phyloP scores from a whole-genome alignment of 2,329 filamentous ascomycete species.

The Monosporascus sp. region DNA sequence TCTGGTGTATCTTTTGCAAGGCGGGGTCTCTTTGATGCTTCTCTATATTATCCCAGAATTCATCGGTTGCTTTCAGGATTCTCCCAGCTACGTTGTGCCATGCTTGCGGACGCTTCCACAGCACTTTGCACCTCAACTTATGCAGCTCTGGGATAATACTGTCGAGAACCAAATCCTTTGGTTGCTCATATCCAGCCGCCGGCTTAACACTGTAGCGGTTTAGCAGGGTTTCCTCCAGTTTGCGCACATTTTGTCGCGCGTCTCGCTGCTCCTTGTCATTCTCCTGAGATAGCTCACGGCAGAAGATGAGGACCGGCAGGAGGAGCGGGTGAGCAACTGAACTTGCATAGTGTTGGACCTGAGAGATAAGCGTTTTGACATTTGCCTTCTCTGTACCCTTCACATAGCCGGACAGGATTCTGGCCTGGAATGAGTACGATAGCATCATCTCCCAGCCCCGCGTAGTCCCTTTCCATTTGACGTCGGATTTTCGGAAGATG shows the following conservation, averaged over 20 bases:
- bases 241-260: constrained; percentile 22
- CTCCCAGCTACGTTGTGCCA: constrained; percentile 22
- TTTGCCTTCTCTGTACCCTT: constrained; percentile 24
- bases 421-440: constrained; percentile 22
- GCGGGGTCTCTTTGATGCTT: neutral
- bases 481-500: constrained; percentile 31
- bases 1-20: constrained; percentile 20
- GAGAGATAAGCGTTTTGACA: constrained; percentile 18
- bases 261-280: constrained; percentile 25
- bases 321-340: constrained; percentile 27
- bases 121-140: constrained; percentile 24
- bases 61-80: constrained; percentile 14
- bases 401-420: constrained; percentile 27
- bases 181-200: constrained; percentile 10
- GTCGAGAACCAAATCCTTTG: constrained; percentile 22
- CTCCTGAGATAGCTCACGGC: constrained; percentile 18
- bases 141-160: constrained; percentile 24
- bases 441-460: constrained; percentile 31
- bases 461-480: constrained; percentile 22
- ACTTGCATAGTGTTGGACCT: constrained; percentile 20
- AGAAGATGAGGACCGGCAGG: constrained; percentile 26
- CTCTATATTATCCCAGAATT: constrained; percentile 9
- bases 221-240: constrained; percentile 23
- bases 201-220: constrained; percentile 21
- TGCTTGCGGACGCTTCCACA: constrained; percentile 29